Evolutionary conservation across 768 basidiomycete species (phyloP).

Genomic region (Boletus rubescentipes): DNA sequence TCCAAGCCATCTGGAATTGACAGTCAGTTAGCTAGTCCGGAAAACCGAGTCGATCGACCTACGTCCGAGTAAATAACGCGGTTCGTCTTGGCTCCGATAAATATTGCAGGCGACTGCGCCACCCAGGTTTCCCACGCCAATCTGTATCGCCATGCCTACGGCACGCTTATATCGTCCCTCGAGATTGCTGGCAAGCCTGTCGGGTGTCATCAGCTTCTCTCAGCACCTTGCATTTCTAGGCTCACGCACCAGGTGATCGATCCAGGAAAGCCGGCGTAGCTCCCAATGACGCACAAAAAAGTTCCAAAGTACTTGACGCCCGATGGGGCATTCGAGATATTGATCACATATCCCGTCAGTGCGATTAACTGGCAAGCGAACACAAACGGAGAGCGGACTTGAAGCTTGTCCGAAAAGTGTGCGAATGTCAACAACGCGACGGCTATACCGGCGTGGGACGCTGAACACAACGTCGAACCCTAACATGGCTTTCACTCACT

Average conservation of each 20-base stretch:
- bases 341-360: not conserved
- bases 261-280: not conserved
- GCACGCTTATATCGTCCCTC: conserved; percentile 1
- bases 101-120: not conserved
- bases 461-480: not conserved
- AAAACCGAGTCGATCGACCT: not conserved
- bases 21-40: not conserved
- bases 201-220: not conserved
- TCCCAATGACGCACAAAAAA: not conserved
- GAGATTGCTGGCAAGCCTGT: conserved; percentile 4
- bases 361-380: not conserved
- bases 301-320: conserved; percentile 4
- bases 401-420: conserved; percentile 1
- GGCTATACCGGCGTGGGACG: not conserved
- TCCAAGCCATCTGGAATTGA: not conserved
- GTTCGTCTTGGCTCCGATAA: not conserved
- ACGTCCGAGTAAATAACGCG: not conserved
- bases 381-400: not conserved
- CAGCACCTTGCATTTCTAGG: too few species aligned
- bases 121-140: not conserved
- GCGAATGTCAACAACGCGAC: not conserved
- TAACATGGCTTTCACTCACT: not conserved
- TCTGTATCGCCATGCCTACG: not conserved
- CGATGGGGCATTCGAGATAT: not conserved
- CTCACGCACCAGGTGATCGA: conserved; percentile 2